A percentile compares a stretch with the other conserved stretches of the same genome.
phyloP scores from a whole-genome alignment of 768 basidiomycete genomes.

The Rhodotorula toruloides region DNA sequence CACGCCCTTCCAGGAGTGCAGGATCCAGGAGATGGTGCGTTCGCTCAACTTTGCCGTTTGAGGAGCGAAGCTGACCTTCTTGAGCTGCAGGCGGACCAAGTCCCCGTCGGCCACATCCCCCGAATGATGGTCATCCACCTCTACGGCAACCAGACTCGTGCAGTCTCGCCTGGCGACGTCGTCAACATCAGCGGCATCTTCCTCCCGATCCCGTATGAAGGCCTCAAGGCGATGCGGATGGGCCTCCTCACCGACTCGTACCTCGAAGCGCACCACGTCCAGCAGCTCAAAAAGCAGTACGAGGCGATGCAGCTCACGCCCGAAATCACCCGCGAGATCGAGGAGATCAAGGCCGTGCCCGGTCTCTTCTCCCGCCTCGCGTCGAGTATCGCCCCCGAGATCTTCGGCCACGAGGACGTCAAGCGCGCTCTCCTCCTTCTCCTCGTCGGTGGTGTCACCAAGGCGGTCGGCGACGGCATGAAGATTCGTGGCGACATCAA shows the following conservation, averaged over 20 bases:
- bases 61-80: background rate
- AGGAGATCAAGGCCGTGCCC: constrained; percentile 65
- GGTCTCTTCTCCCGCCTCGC: constrained; percentile 76
- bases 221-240: constrained; percentile 92
- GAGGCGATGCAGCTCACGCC: constrained; percentile 87
- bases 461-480: constrained; percentile 93
- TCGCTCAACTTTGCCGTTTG: too few species aligned
- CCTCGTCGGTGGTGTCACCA: constrained; percentile 92
- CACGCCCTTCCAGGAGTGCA: constrained; percentile 95
- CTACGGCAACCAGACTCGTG: constrained; percentile 78
- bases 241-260: constrained; percentile 96
- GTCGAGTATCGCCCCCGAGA: constrained; percentile 93
- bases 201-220: constrained; percentile 94
- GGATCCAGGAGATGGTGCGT: constrained; percentile 94
- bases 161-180: constrained; percentile 91
- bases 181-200: constrained; percentile 94
- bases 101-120: constrained; percentile 97
- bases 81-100: constrained; percentile 77
- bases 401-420: constrained; percentile 94
- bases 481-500: constrained; percentile 98
- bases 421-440: constrained; percentile 91
- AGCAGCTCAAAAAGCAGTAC: constrained; percentile 97
- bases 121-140: constrained; percentile 97
- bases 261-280: constrained; percentile 80
- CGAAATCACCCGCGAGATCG: constrained; percentile 66